phyloP scores from a whole-genome alignment of 1,139 yeast genomes.

The Zygosaccharomyces pseudobailii region DNA sequence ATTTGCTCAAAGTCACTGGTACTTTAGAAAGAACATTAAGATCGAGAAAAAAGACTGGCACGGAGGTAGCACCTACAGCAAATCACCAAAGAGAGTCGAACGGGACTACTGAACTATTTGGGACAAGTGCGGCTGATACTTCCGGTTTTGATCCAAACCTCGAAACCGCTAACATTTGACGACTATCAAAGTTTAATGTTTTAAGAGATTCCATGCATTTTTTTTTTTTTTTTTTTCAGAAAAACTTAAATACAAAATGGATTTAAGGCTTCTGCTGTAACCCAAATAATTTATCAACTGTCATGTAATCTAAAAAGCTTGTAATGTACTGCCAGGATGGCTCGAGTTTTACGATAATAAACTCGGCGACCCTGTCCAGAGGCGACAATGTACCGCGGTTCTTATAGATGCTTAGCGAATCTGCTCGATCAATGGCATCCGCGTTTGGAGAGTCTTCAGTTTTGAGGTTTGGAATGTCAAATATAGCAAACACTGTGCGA shows the following conservation, averaged over 20 bases:
- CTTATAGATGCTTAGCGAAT: neutral
- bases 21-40: constrained; percentile 58
- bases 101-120: constrained; percentile 16
- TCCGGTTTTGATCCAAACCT: constrained; percentile 23
- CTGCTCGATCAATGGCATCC: neutral
- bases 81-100: constrained; percentile 5
- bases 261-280: no score
- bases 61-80: neutral
- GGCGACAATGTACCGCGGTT: no score
- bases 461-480: neutral
- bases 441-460: neutral
- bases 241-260: neutral
- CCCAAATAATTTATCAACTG: no score
- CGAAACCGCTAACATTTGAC: constrained; percentile 17
- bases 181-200: neutral
- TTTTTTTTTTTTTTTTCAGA: neutral
- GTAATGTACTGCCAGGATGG: no score
- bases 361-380: no score
- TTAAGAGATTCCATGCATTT: neutral
- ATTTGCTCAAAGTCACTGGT: constrained; percentile 80
- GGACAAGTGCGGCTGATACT: constrained; percentile 11
- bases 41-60: constrained; percentile 28
- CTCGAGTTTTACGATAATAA: no score
- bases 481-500: neutral
- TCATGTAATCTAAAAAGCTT: no score